Evolutionary conservation across 768 basidiomycete genomes (phyloP), one percentile per base, ranked within the genome.

Genomic region (Rhizopogon vulgaris): DNA sequence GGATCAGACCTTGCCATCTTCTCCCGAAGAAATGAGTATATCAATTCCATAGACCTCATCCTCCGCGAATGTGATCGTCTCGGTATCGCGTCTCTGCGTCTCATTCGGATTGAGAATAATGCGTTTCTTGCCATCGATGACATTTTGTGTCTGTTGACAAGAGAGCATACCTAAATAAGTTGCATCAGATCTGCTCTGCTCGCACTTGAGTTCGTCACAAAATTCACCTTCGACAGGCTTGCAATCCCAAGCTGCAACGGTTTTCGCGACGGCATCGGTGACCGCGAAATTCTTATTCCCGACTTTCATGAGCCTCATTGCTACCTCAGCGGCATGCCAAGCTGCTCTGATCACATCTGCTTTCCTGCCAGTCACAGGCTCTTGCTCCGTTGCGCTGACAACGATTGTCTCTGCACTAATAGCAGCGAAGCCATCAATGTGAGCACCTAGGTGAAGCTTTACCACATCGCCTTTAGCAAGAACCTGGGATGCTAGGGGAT

Each of bases 371-470:
- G 88, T 92, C 18, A 86, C 87, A 18, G 91, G 92, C 52, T 78
- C 75, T 51, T 80, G 73, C 22, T 77, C 71, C 50, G 82, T 83
- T 36, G 91, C 86, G 38, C 93, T 90, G 30, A 97, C 81, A 54
- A 96, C 82, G 62, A 98, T 70, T 48, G 95, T 97, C 71, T 99
- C 96, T 32, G 92, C 96, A 64, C 82, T 83, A 68, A 96, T 84
- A 49, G 92, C 84, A 17, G 94, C 94, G 70, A 90, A 97, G 52
- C 96, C 96, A 67, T 98, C 95, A 70, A 99, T 93, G 65, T 99
- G 96, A 17, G 94, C 94, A 41, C 96, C 96, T 54, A 98, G 78
- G 69, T 94, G 91, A 57, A 99, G 73, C 73, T 97, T 98, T 59
- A 98, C 95, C 52, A 99, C 84, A 67, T 99, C 96, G 54, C 84